A percentile compares a stretch with the other conserved stretches of the same genome.
Conservation (phyloP, 192 early-diverging fungal genomes). For the Coemansia sp. region DNA sequence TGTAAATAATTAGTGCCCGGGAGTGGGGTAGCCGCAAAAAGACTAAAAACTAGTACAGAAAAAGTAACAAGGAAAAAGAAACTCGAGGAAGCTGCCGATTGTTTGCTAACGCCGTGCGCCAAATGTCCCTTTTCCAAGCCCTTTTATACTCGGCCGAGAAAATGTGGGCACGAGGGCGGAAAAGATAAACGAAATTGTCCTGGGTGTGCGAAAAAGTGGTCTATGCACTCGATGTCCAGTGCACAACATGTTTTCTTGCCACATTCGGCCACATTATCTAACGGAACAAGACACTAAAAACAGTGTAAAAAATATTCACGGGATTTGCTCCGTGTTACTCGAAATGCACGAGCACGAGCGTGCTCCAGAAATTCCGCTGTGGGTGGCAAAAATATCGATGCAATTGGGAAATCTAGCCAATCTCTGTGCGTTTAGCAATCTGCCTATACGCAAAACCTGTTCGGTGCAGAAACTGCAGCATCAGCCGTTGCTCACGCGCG, state of each 20-base stretch:
- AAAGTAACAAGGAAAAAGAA: constrained; percentile 8
- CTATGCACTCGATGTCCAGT: constrained; percentile 7
- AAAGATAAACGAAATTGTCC: neutral
- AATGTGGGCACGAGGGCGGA: constrained; percentile 1
- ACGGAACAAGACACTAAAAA: neutral
- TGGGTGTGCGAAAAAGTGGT: constrained; percentile 3
- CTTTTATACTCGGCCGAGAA: neutral
- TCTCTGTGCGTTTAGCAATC: constrained; percentile 2
- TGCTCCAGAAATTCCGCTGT: constrained; percentile 1
- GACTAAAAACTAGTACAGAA: constrained; percentile 4
- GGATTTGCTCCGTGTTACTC: constrained; percentile 6
- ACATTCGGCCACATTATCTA: neutral
- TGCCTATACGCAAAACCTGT: neutral
- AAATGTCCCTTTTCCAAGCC: neutral
- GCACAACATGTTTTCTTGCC: neutral
- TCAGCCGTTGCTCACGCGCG: neutral
- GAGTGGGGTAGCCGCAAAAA: constrained; percentile 9
- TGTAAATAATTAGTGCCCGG: neutral
- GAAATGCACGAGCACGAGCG: neutral
- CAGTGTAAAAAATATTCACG: constrained; percentile 1
- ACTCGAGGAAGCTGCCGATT: neutral
- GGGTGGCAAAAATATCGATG: neutral
- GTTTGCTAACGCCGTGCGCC: constrained; percentile 6
- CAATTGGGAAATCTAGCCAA: neutral
- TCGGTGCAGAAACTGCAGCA: too few species aligned